Conservation (phyloP, 371 early-diverging fungal genomes). For the Syncephalastrum contaminatum region DNA sequence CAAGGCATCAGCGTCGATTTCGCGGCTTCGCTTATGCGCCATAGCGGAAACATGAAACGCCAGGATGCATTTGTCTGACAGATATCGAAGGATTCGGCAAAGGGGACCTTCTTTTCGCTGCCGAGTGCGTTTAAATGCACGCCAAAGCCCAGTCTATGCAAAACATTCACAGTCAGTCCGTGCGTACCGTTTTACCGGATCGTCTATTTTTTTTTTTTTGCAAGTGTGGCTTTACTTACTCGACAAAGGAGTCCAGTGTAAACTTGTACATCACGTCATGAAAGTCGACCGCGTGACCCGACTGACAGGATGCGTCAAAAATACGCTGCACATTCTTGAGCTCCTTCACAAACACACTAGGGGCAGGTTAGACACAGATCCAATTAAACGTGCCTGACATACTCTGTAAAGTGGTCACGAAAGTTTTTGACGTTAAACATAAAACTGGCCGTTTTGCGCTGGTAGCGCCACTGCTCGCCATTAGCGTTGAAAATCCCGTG, state of each 20-base stretch:
- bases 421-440: constrained; percentile 69
- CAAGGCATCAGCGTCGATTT: constrained; percentile 25
- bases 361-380: neutral
- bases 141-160: constrained; percentile 43
- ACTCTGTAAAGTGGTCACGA: constrained; percentile 50
- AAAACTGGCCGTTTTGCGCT: constrained; percentile 59
- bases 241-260: constrained; percentile 60
- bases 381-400: constrained; percentile 1
- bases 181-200: neutral
- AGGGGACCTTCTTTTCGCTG: constrained; percentile 35
- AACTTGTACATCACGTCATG: constrained; percentile 59
- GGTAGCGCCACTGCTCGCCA: constrained; percentile 58
- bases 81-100: constrained; percentile 53
- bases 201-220: constrained; percentile 12
- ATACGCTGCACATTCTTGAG: constrained; percentile 24
- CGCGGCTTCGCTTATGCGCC: constrained; percentile 43
- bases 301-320: constrained; percentile 26
- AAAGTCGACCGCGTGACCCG: constrained; percentile 46
- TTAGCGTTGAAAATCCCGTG: constrained; percentile 69
- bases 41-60: constrained; percentile 53
- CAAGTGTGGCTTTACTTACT: constrained; percentile 22
- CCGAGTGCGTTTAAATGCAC: constrained; percentile 41
- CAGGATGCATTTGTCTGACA: constrained; percentile 38
- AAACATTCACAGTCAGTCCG: neutral
- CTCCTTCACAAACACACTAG: constrained; percentile 39